A percentile compares a stretch with the other conserved stretches of the same genome.
Evolutionary conservation across 1,284 basidiomycete genomes (phyloP).

Genomic region (Schizopora paradoxa): DNA sequence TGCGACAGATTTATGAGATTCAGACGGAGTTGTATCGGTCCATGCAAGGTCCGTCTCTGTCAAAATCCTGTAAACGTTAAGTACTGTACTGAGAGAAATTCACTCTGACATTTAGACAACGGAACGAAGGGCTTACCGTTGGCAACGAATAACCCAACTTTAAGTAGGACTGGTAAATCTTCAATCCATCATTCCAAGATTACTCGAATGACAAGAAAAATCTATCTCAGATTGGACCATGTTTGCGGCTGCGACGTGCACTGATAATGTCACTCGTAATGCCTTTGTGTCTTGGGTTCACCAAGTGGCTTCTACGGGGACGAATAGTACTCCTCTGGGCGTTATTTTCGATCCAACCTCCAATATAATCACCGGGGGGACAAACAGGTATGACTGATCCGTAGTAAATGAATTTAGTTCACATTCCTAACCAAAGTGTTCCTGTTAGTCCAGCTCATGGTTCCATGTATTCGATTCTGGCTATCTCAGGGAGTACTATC

Average conservation of each 20-base stretch:
- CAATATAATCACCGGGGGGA: slow-evolving; percentile 13
- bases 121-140: slow-evolving; percentile 9
- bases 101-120: background rate
- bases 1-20: slow-evolving; percentile 14
- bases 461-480: no score
- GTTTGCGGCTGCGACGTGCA: slow-evolving; percentile 32
- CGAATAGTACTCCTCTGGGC: slow-evolving; percentile 9
- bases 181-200: no score
- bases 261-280: slow-evolving; percentile 26
- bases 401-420: no score
- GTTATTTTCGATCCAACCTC: slow-evolving; percentile 7
- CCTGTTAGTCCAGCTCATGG: no score
- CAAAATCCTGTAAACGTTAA: background rate
- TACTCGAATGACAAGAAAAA: background rate
- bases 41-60: background rate
- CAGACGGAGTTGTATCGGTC: slow-evolving; percentile 5
- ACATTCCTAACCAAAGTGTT: no score
- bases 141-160: background rate
- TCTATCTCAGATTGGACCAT: slow-evolving; percentile 33
- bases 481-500: no score
- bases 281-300: slow-evolving; percentile 30
- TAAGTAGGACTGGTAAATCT: slow-evolving; percentile 1
- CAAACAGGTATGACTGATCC: no score
- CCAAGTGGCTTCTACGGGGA: slow-evolving; percentile 12
- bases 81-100: background rate